These are phyloP conservation scores for Blastobotrys proliferans DNA, from an alignment of 1,139 yeast species.

Conservation along the genomic window DNA sequence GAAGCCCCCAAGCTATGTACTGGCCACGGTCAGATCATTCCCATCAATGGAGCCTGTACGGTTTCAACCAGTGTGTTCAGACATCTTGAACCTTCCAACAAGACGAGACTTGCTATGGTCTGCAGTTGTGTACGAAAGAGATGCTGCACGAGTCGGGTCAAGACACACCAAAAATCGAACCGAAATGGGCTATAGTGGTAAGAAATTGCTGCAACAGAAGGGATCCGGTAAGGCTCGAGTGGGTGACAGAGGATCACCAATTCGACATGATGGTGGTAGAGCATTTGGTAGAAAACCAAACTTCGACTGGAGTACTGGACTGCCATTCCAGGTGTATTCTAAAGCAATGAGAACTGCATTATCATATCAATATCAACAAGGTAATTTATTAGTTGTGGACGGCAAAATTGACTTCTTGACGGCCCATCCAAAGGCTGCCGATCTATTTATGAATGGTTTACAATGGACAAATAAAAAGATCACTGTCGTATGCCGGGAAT, in stretches of 20 bases:
- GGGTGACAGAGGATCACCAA: slow-evolving; percentile 95
- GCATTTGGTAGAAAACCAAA: slow-evolving; percentile 83
- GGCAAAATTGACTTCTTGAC: slow-evolving; percentile 50
- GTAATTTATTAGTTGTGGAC: slow-evolving; percentile 68
- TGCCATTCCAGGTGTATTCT: slow-evolving; percentile 70
- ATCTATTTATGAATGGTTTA: slow-evolving; percentile 56
- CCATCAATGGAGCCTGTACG: slow-evolving; percentile 85
- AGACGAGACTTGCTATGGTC: slow-evolving; percentile 93
- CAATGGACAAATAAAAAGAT: slow-evolving; percentile 52
- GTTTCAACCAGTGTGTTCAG: slow-evolving; percentile 69
- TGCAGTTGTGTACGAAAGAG: slow-evolving; percentile 91
- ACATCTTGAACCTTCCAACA: slow-evolving; percentile 64
- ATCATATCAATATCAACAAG: slow-evolving; percentile 72
- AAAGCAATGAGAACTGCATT: slow-evolving; percentile 78
- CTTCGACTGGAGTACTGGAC: slow-evolving; percentile 81
- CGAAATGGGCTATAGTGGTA: slow-evolving; percentile 81
- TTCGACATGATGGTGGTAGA: slow-evolving; percentile 81
- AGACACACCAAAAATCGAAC: slow-evolving; percentile 81
- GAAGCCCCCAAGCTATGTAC: slow-evolving; percentile 68
- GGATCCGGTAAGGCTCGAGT: slow-evolving; percentile 94
- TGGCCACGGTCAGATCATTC: slow-evolving; percentile 77
- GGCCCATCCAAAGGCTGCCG: slow-evolving; percentile 48
- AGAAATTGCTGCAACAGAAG: slow-evolving; percentile 82
- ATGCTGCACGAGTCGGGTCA: slow-evolving; percentile 83
- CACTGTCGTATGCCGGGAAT: slow-evolving; percentile 62